These are phyloP conservation scores for Metschnikowia henanensis DNA, from an alignment of 805 yeast species.

Conservation along the genomic window DNA sequence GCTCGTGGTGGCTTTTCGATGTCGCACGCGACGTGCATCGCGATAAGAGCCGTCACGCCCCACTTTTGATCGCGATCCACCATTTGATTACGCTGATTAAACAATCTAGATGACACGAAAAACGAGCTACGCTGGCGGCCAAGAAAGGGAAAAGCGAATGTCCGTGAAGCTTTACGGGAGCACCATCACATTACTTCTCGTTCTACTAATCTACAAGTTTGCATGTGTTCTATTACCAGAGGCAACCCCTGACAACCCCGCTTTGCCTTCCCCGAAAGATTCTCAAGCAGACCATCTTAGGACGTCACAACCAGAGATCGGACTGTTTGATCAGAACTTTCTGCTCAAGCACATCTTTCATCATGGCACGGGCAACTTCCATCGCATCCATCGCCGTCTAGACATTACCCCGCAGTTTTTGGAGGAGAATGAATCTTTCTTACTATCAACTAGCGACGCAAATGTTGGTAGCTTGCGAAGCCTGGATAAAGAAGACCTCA, in stretches of 20 bases:
- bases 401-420: constrained; percentile 49
- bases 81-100: neutral
- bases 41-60: constrained; percentile 6
- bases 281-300: no score
- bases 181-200: neutral
- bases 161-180: neutral
- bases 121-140: neutral
- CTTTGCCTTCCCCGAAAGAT: neutral
- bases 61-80: constrained; percentile 1
- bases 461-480: neutral
- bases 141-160: neutral
- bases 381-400: constrained; percentile 46
- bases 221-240: neutral
- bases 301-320: neutral
- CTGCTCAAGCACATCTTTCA: constrained; percentile 59
- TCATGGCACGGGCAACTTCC: constrained; percentile 51
- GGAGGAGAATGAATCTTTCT: constrained; percentile 12
- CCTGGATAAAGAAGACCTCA: neutral
- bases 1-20: no score
- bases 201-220: neutral
- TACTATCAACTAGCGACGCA: neutral
- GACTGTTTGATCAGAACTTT: constrained; percentile 16
- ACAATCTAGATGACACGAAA: neutral
- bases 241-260: neutral
- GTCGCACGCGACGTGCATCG: constrained; percentile 4